Evolutionary conservation across 306 rosid genomes (phyloP), one percentile per base, ranked within the genome.

Genomic region (Spatholobus suberectus): DNA sequence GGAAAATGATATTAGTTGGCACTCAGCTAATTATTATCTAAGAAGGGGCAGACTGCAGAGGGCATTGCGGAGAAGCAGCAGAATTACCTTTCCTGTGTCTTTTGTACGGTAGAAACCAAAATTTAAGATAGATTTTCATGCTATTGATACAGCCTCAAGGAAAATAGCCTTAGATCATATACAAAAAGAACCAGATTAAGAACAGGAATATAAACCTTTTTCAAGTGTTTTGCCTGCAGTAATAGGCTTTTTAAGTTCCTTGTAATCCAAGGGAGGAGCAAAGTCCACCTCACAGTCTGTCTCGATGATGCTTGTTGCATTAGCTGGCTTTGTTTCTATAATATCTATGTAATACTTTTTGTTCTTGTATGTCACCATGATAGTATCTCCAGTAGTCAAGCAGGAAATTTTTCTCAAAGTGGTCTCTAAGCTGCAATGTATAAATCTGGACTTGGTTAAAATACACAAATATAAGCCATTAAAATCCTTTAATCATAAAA

Each of bases 211-310:
- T 24, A 26, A 11, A 93, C 97, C 97, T 91, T 68, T 86, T 70
- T 82, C 87, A 74, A 84, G 43, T 23, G 91, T 90, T 87, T 92
- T 88, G 85, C 82, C 73, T 85, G 83, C 77, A 40, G 84, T 81
- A 71, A 26, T 37, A 46, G 86, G 88, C 85, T 51, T 90, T 76
- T 81, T 87, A 18, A 97, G 97, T 85, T 92, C 94, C 89, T 92
- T 91, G 90, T 94, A 96, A 88, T 96, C 99, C 57, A 96, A 84
- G 54, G 99, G 97, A 80, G 99, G 97, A 78, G 97, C 99, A 81
- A 96, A 94, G 88, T 96, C 98, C 62, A 96, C 98, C 86, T 94
- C 97, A 87, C 98, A 94, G 88, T 96, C 99, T 9, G 98, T 96
- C 93, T 96, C 98, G 37, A 91, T 94, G 71, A 96, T 96, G 89